Percentiles rank a stretch among this genome's conserved stretches.
Evolutionary conservation across 1,284 basidiomycete species (phyloP).

Genomic region (Moesziomyces antarcticus): DNA sequence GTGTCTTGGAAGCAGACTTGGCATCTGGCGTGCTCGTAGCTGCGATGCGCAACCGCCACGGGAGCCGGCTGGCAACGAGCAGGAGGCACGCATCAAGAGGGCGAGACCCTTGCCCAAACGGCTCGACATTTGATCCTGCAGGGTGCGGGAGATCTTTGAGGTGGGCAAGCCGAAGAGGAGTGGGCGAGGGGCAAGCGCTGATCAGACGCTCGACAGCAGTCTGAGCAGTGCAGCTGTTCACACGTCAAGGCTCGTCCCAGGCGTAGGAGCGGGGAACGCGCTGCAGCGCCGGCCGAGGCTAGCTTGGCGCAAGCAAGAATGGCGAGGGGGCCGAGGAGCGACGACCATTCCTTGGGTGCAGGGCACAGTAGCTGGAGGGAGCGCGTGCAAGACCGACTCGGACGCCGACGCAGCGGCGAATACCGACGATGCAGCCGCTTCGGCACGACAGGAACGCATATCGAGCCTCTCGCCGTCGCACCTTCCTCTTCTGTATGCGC

Average conservation of each 20-base stretch:
- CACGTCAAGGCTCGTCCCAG: no score
- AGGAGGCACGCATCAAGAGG: slow-evolving; percentile 1
- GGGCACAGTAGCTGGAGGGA: background rate
- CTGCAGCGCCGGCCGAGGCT: background rate
- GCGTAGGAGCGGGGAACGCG: background rate
- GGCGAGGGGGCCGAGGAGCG: no score
- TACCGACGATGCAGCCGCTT: background rate
- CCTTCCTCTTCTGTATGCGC: no score
- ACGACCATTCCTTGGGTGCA: background rate
- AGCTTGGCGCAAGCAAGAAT: background rate
- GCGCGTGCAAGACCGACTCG: background rate
- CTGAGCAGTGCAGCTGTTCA: no score
- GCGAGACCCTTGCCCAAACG: background rate
- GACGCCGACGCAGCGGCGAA: background rate
- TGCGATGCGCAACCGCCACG: slow-evolving; percentile 2
- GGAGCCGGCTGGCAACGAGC: background rate
- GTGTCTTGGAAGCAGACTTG: slow-evolving; percentile 10
- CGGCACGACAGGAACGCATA: no score
- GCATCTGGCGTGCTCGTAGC: slow-evolving; percentile 5
- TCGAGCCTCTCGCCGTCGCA: no score
- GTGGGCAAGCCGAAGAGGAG: no score
- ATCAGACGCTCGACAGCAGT: no score
- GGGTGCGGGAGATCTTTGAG: background rate
- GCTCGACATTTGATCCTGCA: background rate
- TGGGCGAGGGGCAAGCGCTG: no score